A percentile compares a stretch with the other conserved stretches of the same genome.
Evolutionary conservation across 306 rosid genomes (phyloP).

Genomic region (Citrullus amarus): DNA sequence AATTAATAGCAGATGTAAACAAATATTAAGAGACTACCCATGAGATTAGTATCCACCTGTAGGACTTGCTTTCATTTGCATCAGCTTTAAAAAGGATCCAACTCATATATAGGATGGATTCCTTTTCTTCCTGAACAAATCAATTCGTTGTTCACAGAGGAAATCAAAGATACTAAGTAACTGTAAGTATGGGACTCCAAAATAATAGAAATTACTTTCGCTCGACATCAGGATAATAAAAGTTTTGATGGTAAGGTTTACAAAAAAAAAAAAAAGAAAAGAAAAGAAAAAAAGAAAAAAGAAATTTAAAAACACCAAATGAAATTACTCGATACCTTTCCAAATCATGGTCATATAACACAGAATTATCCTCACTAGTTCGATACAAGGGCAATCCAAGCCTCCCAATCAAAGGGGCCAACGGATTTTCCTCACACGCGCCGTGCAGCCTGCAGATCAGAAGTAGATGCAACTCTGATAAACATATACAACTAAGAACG

Average conservation of each 20-base stretch:
- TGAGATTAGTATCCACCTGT: conserved; percentile 9
- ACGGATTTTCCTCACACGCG: conserved; percentile 76
- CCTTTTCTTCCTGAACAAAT: conserved; percentile 13
- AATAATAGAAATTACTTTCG: neutral
- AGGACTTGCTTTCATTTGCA: conserved; percentile 10
- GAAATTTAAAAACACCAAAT: neutral
- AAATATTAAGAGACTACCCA: conserved; percentile 3
- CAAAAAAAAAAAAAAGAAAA: neutral
- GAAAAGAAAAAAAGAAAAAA: neutral
- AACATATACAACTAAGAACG: neutral
- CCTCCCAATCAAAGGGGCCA: conserved; percentile 75
- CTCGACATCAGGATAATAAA: neutral
- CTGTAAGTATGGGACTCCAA: conserved; percentile 9
- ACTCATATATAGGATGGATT: conserved; percentile 6
- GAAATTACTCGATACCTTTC: conserved; percentile 43
- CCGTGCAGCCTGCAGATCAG: conserved; percentile 64
- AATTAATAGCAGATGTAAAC: neutral
- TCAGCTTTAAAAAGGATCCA: conserved; percentile 14
- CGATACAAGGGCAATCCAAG: conserved; percentile 66
- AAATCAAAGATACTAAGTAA: neutral
- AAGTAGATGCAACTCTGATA: neutral
- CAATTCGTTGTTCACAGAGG: conserved; percentile 10
- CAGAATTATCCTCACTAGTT: conserved; percentile 80
- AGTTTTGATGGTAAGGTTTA: neutral
- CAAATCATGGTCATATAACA: conserved; percentile 86